Percentiles rank a stretch among this genome's conserved stretches.
phyloP scores from a whole-genome alignment of 768 basidiomycete genomes.

The Lactarius indigo region DNA sequence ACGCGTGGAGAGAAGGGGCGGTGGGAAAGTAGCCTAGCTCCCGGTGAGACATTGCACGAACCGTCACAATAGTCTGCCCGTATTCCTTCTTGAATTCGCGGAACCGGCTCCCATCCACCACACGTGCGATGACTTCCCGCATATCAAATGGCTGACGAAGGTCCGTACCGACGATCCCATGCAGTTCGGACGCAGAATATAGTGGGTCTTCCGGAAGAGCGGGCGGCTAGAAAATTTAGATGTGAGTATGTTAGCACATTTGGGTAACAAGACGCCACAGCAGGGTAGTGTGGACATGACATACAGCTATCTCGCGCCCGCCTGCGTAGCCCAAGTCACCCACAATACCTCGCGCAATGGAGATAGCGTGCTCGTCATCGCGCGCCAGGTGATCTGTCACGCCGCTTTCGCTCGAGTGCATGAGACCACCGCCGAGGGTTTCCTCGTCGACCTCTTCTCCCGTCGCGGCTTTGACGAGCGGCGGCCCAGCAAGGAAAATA shows the following conservation, averaged over 20 bases:
- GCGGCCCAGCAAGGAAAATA: slow-evolving; percentile 93
- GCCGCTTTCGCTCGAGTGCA: slow-evolving; percentile 90
- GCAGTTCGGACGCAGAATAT: slow-evolving; percentile 76
- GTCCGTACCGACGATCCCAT: slow-evolving; percentile 90
- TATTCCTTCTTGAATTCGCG: slow-evolving; percentile 97
- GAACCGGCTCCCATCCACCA: slow-evolving; percentile 89
- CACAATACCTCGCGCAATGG: slow-evolving; percentile 71
- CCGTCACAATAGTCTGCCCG: slow-evolving; percentile 85
- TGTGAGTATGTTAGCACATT: slow-evolving; percentile 12
- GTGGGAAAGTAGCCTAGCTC: background rate
- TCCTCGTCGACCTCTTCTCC: slow-evolving; percentile 93
- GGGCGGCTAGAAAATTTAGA: slow-evolving; percentile 42
- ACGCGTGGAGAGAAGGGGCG: background rate
- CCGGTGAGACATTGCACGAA: slow-evolving; percentile 34
- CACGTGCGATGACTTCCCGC: slow-evolving; percentile 87
- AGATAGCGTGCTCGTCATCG: slow-evolving; percentile 82
- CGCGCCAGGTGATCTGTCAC: slow-evolving; percentile 86
- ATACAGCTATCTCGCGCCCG: slow-evolving; percentile 46
- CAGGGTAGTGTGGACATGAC: slow-evolving; percentile 26
- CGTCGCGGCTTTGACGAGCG: slow-evolving; percentile 91
- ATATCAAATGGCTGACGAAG: slow-evolving; percentile 87
- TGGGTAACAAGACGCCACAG: background rate
- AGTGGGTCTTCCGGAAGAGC: slow-evolving; percentile 64
- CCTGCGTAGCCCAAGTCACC: slow-evolving; percentile 72
- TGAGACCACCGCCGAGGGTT: slow-evolving; percentile 82